A percentile compares a stretch with the other conserved stretches of the same genome.
phyloP scores from a whole-genome alignment of 2,329 filamentous ascomycete species.

The Raffaelea ambrosiae region DNA sequence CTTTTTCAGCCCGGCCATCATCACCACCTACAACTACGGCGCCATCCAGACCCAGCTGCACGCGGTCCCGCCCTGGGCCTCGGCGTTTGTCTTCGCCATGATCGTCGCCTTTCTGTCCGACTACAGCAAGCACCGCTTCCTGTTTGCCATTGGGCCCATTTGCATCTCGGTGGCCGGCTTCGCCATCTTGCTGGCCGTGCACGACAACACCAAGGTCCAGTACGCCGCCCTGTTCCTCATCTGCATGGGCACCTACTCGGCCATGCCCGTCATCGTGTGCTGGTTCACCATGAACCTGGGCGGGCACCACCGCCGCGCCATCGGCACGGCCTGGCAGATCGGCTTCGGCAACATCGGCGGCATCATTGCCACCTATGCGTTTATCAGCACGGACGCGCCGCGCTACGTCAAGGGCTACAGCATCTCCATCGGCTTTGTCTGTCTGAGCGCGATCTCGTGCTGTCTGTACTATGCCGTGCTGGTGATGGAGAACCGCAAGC shows the following conservation, averaged over 20 bases:
- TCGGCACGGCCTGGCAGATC: slow-evolving; percentile 69
- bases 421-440: slow-evolving; percentile 67
- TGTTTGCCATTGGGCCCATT: slow-evolving; percentile 63
- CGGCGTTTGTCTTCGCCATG: slow-evolving; percentile 73
- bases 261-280: slow-evolving; percentile 82
- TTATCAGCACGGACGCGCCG: slow-evolving; percentile 58
- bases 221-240: slow-evolving; percentile 79
- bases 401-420: slow-evolving; percentile 64
- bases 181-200: slow-evolving; percentile 62
- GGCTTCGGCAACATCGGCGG: slow-evolving; percentile 74
- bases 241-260: slow-evolving; percentile 69
- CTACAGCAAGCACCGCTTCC: slow-evolving; percentile 60
- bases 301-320: slow-evolving; percentile 60
- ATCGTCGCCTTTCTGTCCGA: slow-evolving; percentile 65
- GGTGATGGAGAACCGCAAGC: slow-evolving; percentile 49
- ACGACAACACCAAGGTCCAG: slow-evolving; percentile 57
- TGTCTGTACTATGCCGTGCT: slow-evolving; percentile 52
- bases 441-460: slow-evolving; percentile 56
- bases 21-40: slow-evolving; percentile 56
- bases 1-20: slow-evolving; percentile 67
- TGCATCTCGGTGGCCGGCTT: slow-evolving; percentile 65
- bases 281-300: slow-evolving; percentile 78
- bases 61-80: slow-evolving; percentile 52
- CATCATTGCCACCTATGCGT: slow-evolving; percentile 67
- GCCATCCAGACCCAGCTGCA: slow-evolving; percentile 49